phyloP scores from a whole-genome alignment of 345 rosid genomes.

The Citrus reticulata region DNA sequence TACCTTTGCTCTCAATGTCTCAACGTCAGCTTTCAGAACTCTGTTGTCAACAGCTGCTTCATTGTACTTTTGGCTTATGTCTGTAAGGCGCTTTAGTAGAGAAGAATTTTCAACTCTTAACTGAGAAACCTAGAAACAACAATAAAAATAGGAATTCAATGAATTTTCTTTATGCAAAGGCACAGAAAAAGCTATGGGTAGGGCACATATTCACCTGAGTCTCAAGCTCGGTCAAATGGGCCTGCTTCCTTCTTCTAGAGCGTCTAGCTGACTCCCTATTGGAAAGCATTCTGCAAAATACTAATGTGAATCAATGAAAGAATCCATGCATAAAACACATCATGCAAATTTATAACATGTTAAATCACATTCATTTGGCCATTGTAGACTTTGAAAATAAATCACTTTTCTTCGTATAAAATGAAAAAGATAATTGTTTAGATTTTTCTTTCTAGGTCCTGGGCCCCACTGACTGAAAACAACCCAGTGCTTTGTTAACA shows the following conservation, averaged over 20 bases:
- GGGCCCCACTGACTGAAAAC: not conserved
- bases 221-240: constrained; percentile 87
- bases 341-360: not conserved
- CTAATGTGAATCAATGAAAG: constrained; percentile 8
- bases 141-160: not conserved
- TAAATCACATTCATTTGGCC: not conserved
- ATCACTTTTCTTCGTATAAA: not conserved
- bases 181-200: not conserved
- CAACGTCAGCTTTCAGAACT: constrained; percentile 88
- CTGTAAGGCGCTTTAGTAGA: constrained; percentile 61
- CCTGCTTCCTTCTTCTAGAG: constrained; percentile 92
- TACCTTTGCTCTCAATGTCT: constrained; percentile 92
- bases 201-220: constrained; percentile 52
- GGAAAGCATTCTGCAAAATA: constrained; percentile 78
- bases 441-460: not conserved
- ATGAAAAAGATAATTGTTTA: not conserved
- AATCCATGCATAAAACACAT: not conserved
- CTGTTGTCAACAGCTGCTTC: constrained; percentile 83
- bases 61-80: constrained; percentile 70
- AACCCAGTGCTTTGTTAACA: not conserved
- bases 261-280: constrained; percentile 97
- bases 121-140: constrained; percentile 64
- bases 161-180: not conserved
- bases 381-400: not conserved
- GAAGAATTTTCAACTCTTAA: constrained; percentile 73